Evolutionary conservation across 2,329 filamentous ascomycete species (phyloP), one percentile per base, ranked within the genome.

Genomic region (Rhinocladiella mackenziei): DNA sequence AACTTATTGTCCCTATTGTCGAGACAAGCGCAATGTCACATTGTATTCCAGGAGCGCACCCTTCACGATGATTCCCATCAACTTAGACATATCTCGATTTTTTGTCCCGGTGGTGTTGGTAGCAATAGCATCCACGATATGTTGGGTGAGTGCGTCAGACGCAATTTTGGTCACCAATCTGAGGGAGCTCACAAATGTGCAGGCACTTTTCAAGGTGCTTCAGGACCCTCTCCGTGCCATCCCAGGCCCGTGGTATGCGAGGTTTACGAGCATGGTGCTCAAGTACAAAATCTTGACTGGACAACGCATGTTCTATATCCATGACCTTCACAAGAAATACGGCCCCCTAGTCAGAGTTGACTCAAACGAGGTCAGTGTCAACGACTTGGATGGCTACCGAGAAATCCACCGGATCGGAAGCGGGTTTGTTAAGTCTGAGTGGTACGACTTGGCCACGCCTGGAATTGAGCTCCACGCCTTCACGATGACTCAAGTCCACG

Each of bases 401-500:
- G 57, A 62, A 39, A 64, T 69, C 29, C 59, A 69, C 51, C 59
- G 55, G 15, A 58, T 62, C 3, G 58, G 60, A 5, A 57, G 55
- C 2, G 56, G 56, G 2, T 69, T 60, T 31, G 42, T 54, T n/a
- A 69, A 69, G 43, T 56, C 60, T 0, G 29, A 49, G 0, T 68
- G 57, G 42, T 69, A 69, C 46, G 42, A 45, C 14, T 40, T 38
- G 0, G 37, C 65, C 4, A 51, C 51, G 1, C 23, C 45, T 5
- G 39, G 50, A 3, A 29, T 44, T n/a, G 40, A 50, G 18, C 30
- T 59, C 19, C 66, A 56, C 20, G 23, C 74, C 19, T 74, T 75
- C 56, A 65, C 51, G 14, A 70, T 69, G 2, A 60, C 46, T 0
- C 61, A 74, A 33, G 49, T 65, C 1, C 56, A 65, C 2, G 60